Evolutionary conservation across 2,329 filamentous ascomycete genomes (phyloP), one percentile per base, ranked within the genome.

Genomic region (Coniochaeta pulveracea): DNA sequence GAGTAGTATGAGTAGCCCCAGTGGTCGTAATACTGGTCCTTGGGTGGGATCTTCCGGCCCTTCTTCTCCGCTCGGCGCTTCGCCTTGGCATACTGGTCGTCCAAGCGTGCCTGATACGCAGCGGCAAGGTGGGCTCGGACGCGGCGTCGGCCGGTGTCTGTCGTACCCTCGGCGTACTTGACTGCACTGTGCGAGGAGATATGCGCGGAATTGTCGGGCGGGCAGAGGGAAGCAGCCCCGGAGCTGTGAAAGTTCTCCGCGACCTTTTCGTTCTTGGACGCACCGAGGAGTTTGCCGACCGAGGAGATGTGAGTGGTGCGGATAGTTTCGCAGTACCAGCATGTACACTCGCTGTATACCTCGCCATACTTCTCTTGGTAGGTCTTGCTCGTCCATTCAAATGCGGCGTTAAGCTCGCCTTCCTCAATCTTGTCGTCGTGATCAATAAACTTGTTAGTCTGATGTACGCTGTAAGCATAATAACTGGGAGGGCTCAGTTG

Each of bases 361-460:
- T 78, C 69, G 11, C 61, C 56, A 43, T 71, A 86, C 10, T 59
- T 53, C 18, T 72, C 70, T 43, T 83, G 72, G 50, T 89, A 93
- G 1, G 54, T 58, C 43, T 76, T 78, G 47, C 68, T 73, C 0
- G 85, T 93, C 70, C 73, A 83, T 48, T 77, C 73, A 47, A 91
- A 91, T 5, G 66, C 63, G 2, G 63, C 60, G 27, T 71, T 71
- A 6, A 93, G 66, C 31, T 64, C 66, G 10, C 58, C 60, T 46
- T 86, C 79, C 31, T 78, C 74, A 15, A 93, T 75, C 55, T 89
- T 89, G 61, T 93, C 85, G 51, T 91, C 80, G 47, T 93, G 85
- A 48, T 88, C 76, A 43, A 89, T 69, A 47, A 85, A 84, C 31
- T 66, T 72, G 2, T 38, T 39, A 0, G 64, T 66, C 15, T 52